These are phyloP conservation scores for Fusarium pseudograminearum DNA, from an alignment of 2,329 filamentous ascomycete genomes.

Conservation along the genomic window DNA sequence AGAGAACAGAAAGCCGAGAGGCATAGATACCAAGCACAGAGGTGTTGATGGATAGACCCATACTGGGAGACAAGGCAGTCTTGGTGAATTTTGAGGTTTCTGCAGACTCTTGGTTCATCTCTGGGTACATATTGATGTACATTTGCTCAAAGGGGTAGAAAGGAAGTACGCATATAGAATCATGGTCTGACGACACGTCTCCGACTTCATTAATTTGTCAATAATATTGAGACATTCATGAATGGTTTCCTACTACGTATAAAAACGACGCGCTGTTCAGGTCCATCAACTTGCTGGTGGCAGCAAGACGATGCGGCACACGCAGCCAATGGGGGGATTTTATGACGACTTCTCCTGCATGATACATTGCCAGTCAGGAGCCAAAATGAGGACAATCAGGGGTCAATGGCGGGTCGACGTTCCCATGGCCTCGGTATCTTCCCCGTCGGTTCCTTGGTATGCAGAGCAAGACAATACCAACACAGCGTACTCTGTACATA, in stretches of 20 bases:
- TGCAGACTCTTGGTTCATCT: conserved; percentile 1
- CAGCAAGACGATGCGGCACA: conserved; percentile 20
- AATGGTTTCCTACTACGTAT: neutral
- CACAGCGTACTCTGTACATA: conserved; percentile 16
- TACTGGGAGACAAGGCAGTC: conserved; percentile 1
- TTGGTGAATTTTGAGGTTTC: conserved; percentile 1
- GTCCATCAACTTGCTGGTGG: neutral
- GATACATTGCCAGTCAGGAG: conserved; percentile 30
- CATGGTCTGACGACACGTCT: neutral
- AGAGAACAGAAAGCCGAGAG: conserved; percentile 11
- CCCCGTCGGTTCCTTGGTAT: conserved; percentile 5
- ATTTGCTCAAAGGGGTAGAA: neutral
- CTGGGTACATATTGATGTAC: neutral
- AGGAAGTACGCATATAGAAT: conserved; percentile 19
- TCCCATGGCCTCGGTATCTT: conserved; percentile 32
- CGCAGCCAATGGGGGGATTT: conserved; percentile 15
- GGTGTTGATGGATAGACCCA: conserved; percentile 28
- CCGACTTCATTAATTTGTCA: neutral
- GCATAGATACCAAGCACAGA: conserved; percentile 38
- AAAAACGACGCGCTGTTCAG: neutral
- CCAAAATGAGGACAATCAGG: conserved; percentile 10
- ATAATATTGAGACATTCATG: neutral
- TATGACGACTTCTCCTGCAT: conserved; percentile 45
- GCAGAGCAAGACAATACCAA: conserved; percentile 26
- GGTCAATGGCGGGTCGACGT: neutral